A percentile compares a stretch with the other conserved stretches of the same genome.
These are phyloP conservation scores for Neurospora sp. DNA, from an alignment of 495 filamentous ascomycete genomes.

Conservation along the genomic window DNA sequence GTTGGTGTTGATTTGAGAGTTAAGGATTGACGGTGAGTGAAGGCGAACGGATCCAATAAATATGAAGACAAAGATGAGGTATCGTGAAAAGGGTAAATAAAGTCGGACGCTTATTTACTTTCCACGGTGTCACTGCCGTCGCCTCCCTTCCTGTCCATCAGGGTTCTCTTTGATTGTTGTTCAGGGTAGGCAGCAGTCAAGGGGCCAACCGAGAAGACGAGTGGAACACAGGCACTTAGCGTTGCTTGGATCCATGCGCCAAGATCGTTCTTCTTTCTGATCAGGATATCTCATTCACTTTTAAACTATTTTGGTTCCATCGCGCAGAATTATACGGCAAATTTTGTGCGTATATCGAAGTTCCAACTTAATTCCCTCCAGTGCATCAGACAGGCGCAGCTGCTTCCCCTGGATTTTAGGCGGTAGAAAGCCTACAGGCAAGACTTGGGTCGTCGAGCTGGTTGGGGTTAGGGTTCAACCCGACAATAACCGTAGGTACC, in stretches of 20 bases:
- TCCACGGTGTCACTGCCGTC: not conserved
- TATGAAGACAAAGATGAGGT: not conserved
- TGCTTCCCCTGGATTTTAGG: not conserved
- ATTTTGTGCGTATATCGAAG: too few species aligned
- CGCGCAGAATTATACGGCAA: too few species aligned
- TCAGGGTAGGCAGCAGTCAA: not conserved
- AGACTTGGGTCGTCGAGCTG: not conserved
- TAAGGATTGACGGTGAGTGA: not conserved
- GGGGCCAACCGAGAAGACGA: not conserved
- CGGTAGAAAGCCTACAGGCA: not conserved
- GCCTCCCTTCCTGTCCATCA: not conserved
- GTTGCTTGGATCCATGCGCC: not conserved
- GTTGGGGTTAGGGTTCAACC: conserved; percentile 9
- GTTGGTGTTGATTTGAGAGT: not conserved
- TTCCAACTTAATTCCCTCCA: too few species aligned
- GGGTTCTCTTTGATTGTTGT: not conserved
- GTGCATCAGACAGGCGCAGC: too few species aligned
- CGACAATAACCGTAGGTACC: not conserved
- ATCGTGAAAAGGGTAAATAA: not conserved
- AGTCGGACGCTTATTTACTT: not conserved
- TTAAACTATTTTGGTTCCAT: too few species aligned
- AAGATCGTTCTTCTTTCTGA: too few species aligned
- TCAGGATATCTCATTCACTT: too few species aligned
- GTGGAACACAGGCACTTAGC: not conserved
- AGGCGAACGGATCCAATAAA: not conserved